Evolutionary conservation across 345 rosid genomes (phyloP).

Genomic region (Salix dunnii): DNA sequence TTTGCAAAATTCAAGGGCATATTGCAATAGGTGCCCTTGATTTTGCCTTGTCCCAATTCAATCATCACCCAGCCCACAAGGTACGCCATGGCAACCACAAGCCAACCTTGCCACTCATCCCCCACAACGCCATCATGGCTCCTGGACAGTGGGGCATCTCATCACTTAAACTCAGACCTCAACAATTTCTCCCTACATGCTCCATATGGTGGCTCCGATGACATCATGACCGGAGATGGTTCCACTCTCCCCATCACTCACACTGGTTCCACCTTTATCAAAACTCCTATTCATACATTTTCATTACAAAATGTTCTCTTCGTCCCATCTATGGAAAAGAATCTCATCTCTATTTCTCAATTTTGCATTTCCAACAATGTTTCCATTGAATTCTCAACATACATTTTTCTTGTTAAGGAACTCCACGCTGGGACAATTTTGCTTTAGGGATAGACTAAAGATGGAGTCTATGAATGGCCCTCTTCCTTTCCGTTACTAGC

Average conservation of each 20-base stretch:
- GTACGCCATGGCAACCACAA: too few species aligned
- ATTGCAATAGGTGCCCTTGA: background rate
- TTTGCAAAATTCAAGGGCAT: too few species aligned
- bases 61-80: too few species aligned
- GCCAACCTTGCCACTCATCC: too few species aligned
- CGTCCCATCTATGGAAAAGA: too few species aligned
- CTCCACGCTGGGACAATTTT: background rate
- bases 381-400: too few species aligned
- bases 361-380: too few species aligned
- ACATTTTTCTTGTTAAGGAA: background rate
- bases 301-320: background rate
- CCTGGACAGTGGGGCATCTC: background rate
- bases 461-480: background rate
- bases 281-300: background rate
- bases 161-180: background rate
- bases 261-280: background rate
- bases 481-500: accelerated
- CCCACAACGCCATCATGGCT: background rate
- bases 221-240: background rate
- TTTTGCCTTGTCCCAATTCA: background rate
- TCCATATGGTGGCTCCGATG: background rate
- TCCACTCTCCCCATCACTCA: background rate
- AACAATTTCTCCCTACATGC: background rate
- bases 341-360: too few species aligned
- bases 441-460: background rate